Evolutionary conservation across 176 grass and related monocot species (phyloP), one percentile per base, ranked within the genome.

Genomic region (Rhynchospora breviuscula): DNA sequence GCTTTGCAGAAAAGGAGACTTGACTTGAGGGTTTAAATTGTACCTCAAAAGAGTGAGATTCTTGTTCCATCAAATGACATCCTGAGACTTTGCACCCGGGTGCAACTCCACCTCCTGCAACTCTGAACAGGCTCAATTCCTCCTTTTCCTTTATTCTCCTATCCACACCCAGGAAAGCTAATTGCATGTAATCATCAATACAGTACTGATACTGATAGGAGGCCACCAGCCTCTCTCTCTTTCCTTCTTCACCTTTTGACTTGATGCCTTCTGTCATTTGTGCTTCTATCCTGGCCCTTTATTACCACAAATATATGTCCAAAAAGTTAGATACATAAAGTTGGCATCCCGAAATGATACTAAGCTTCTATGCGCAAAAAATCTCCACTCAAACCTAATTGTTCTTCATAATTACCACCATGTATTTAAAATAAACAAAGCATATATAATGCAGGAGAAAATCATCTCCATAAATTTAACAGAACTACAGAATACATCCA

Each of bases 31-130:
- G 48, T 79, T 89, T 68, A 61, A 67, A 48, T 72, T 90, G 85
- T 95, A 99, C 96, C 96, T 99, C 87, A 82, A 92, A 93, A 81
- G 86, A 68, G 48, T 80, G 88, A 90, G 88, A 93, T 99, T 88
- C 72, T 76, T 53, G 85, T 92, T 93, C 89, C 63, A 88, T 64
- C 91, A 81, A 80, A 84, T 52, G 48, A 53, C 64, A 84, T 46
- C 70, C 91, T 83, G 89, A 85, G 87, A 87, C 10, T 78, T 87
- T 90, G 80, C 90, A 81, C 82, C 59, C 90, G 80, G 89, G 87
- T 86, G 88, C 53, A 47, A 83, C 75, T 68, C 79, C 58, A 57
- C 54, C 33, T 22, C 25, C 87, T 79, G 87, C 85, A 89, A 89
- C 89, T 89, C 87, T 89, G 88, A 90, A 87, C 85, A 86, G 89